Base-by-base conservation (phyloP, 2,329 filamentous ascomycete species). In the Colletotrichum echinochloae region DNA sequence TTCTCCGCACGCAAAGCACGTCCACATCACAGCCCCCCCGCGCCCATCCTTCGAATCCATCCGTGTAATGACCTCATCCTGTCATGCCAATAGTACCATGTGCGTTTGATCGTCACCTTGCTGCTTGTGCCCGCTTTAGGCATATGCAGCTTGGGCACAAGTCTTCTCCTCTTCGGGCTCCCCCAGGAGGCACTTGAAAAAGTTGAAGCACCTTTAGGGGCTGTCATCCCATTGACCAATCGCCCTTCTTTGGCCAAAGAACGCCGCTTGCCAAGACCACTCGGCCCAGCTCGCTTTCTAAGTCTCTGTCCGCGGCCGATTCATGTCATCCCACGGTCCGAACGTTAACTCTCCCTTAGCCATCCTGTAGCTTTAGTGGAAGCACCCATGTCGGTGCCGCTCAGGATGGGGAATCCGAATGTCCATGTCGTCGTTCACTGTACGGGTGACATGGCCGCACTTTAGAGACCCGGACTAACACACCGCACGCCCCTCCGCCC, bases 131-230 rank as follows among this genome's bases (percentile, higher is more conserved):
- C 18, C 16, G 39, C 23, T 14, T 12, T 14, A 33, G 37, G 26
- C 44, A 60, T 62, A 23, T 63, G 35, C 23, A 55, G 44, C n/a
- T 18, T 26, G 23, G 49, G 30, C 33, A 16, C 14, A 14, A 39
- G 12, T 28, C 37, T 14, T 26, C 20, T 46, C 9, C 39, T 35
- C 8, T 9, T 12, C 66, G 49, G 41, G 61, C 26, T 23, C 49
- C 33, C 66, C 66, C 66, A 51, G 63, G 55, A 46, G 63, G 41
- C 39, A 66, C 56, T 23, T 7, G 54, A n/a, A 62, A 48, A 33
- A n/a, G 28, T 49, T 16, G 59, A 39, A 26, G 54, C 33, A 56
- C 7, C 49, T 33, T 44, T 44, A 2, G 48, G 23, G 11, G 4
- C n/a, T 33, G 18, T 57, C 28, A n/a, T 44, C 5, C 35, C 41